Evolutionary conservation across 73 alveolate species (phyloP), one percentile per base, ranked within the genome.

Genomic region (Stentor coeruleus): DNA sequence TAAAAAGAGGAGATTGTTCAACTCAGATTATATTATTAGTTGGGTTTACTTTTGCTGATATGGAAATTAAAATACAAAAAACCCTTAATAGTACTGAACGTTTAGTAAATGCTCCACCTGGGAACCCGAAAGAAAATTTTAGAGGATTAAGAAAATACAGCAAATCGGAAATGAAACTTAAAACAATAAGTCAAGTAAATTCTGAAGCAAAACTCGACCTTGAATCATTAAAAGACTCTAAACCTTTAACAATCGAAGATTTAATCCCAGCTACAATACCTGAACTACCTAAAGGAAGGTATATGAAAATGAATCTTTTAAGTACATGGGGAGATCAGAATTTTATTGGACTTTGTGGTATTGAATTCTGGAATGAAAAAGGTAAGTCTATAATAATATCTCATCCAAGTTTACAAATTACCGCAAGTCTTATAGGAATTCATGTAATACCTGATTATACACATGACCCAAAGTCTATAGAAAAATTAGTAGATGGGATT

Each of bases 261-360:
- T 49, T 49, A 20, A 20, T 20, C 20, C 28, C 6, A 11, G 20
- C 28, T 20, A 49, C 66, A 49, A 49, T 49, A 49, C 6, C 6
- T 11, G 66, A 49, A 20, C 66, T 49, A 49, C 6, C 6, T 11
- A 49, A 73, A 37, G 98, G 93, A 2, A 77, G 86, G 35, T 59
- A 35, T 26, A 80, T 93, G 3, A 81, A 74, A 14, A 49, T 93
- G 28, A 85, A 89, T 41, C 86, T 93, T 33, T 82, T 80, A 30
- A 59, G 91, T 26, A 93, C 96, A 15, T 93, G 98, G 98, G 98
- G 98, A 31, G 98, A 93, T 76, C 74, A 58, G 84, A 66, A 89
- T 58, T 93, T 91, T 84, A 94, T 93, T 0, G 98, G 98, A 0
- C 80, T 93, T 6, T 59, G 87, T 57, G 98, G 97, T 11, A 85